Evolutionary conservation across 2,329 filamentous ascomycete species (phyloP).

Genomic region (Aspergillus aculeatinus): DNA sequence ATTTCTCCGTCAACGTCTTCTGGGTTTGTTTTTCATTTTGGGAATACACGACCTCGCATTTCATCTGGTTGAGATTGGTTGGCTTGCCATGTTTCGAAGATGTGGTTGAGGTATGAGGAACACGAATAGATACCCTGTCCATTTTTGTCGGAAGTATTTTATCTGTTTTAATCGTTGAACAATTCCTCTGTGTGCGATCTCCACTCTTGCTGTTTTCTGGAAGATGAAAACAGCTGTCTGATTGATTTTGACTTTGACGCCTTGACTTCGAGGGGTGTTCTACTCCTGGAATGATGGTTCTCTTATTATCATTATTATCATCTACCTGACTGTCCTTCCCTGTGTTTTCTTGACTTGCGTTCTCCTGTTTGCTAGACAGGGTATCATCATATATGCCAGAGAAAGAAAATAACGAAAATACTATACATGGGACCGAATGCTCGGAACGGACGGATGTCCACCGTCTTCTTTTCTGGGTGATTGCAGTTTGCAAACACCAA

Average conservation of each 20-base stretch:
- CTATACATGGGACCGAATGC: background rate
- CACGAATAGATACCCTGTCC: slow-evolving; percentile 31
- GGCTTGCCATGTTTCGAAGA: slow-evolving; percentile 15
- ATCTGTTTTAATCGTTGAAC: slow-evolving; percentile 4
- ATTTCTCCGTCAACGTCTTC: slow-evolving; percentile 6
- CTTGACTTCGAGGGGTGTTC: background rate
- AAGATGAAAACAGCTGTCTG: background rate
- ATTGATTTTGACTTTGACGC: background rate
- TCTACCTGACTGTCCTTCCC: background rate
- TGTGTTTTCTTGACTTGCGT: background rate
- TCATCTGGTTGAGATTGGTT: slow-evolving; percentile 12
- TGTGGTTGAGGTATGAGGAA: slow-evolving; percentile 24
- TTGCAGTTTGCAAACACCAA: no score
- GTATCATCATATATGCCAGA: background rate
- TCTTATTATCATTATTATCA: background rate
- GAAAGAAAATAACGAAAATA: background rate
- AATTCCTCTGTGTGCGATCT: background rate
- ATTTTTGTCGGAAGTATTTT: slow-evolving; percentile 17
- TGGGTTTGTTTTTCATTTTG: slow-evolving; percentile 5
- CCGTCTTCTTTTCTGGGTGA: background rate
- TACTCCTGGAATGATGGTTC: background rate
- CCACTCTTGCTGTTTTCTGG: background rate
- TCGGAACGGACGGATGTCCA: background rate
- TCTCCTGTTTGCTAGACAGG: background rate
- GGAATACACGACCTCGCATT: slow-evolving; percentile 16